Evolutionary conservation across 2,329 filamentous ascomycete genomes (phyloP).

Genomic region (Colletotrichum sp.): DNA sequence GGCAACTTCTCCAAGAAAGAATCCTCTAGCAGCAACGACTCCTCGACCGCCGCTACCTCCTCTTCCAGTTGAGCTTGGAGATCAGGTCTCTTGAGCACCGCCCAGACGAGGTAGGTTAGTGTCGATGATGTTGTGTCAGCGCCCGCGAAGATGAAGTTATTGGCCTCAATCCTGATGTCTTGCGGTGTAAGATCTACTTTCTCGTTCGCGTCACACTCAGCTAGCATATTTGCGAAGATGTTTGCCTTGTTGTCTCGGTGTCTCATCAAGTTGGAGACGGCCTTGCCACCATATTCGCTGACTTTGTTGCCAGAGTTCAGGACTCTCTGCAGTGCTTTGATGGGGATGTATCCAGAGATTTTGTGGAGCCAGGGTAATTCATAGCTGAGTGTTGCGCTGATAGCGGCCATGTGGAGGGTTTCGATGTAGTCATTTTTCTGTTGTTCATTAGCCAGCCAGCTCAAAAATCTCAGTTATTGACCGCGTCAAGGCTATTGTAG

Average conservation of each 20-base stretch:
- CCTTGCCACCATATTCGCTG: neutral
- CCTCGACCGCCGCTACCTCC: constrained; percentile 30
- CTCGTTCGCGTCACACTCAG: neutral
- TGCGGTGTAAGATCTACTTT: neutral
- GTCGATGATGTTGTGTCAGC: constrained; percentile 56
- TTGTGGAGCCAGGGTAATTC: neutral
- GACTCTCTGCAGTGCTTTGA: neutral
- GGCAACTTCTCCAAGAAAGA: constrained; percentile 38
- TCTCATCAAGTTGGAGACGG: neutral
- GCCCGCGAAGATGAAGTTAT: constrained; percentile 52
- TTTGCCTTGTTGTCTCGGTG: neutral
- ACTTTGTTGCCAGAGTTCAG: neutral
- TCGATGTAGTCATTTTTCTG: neutral
- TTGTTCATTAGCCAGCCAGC: neutral
- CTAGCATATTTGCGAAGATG: neutral
- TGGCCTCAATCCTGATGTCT: constrained; percentile 46
- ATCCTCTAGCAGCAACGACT: constrained; percentile 26
- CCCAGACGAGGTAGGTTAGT: constrained; percentile 52
- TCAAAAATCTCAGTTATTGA: neutral
- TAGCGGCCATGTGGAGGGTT: neutral
- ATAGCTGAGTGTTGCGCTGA: neutral
- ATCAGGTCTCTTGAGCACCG: constrained; percentile 32
- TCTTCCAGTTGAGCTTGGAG: constrained; percentile 34
- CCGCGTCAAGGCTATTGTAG: neutral
- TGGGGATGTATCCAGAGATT: neutral